Base-by-base conservation (phyloP, 2,329 filamentous ascomycete genomes). In the Fonsecaea monophora region DNA sequence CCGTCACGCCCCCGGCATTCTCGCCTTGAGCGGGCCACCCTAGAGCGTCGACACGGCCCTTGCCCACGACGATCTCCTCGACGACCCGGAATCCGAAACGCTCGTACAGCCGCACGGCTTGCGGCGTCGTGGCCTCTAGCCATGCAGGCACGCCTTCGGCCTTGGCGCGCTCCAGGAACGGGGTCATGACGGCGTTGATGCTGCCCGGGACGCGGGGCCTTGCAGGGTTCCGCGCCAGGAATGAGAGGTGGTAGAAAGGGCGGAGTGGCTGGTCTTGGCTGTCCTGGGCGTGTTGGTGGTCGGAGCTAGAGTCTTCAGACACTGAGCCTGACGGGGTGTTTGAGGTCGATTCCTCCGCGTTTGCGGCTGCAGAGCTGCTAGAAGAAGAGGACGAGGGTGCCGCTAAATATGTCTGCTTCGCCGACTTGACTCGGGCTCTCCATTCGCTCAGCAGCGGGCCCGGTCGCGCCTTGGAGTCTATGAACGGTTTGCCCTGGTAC, bases 31-130 rank as follows among this genome's bases (percentile, higher is more conserved):
- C 62, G 3, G 71, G 71, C 68, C 68, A 65, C 0, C 70, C 70
- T 45, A 50, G 40, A 12, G 60, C 60, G 54, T 70, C 66, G 25
- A 71, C 48, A 35, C 54, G 57, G 13, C 68, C 70, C 40, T 62
- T 60, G 1, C 70, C 70, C 18, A 70, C 60, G 9, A 58, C 57
- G 53, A 70, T 69, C 25, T 59, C 60, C 57, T 70, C 70, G 12
- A 68, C 71, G 21, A 73, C 40, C 6, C 68, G 63, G 53, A 71
- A 73, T 7, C 71, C 71, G 53, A 63, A 70, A 38, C 68, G 68
- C 42, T 42, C 38, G 53, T 73, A 73, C 8, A 73, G 50, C 56
- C 60, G 60, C 35, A 60, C 65, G 2, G 71, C 70, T 61, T 70
- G 66, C 37, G 40, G 58, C 1, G 69, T 66, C 10, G 67, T 72